Evolutionary conservation across 768 basidiomycete species (phyloP).

Genomic region (Russula virescens): DNA sequence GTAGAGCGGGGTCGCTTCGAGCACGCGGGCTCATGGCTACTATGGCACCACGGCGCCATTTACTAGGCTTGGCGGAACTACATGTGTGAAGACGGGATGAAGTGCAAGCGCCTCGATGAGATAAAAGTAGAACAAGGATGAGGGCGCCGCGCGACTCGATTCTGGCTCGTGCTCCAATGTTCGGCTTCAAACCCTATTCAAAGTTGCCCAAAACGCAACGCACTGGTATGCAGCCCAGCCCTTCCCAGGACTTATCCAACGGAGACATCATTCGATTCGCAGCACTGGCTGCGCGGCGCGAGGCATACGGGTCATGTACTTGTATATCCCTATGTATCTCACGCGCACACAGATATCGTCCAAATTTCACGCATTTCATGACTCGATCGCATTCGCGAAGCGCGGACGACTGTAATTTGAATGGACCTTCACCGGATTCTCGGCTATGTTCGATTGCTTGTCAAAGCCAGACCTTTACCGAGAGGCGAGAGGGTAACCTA

Average conservation of each 20-base stretch:
- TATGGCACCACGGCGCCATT: neutral
- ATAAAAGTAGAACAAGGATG: slow-evolving; percentile 1
- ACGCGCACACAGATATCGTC: neutral
- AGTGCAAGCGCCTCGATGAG: neutral
- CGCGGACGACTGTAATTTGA: too few species aligned
- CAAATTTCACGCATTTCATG: neutral
- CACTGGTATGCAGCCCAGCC: too few species aligned
- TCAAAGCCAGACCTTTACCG: neutral
- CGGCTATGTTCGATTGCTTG: neutral
- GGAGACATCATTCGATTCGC: neutral
- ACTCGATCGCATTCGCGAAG: neutral
- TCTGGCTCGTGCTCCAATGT: too few species aligned
- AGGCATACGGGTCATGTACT: neutral
- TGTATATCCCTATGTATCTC: neutral
- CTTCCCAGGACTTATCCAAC: neutral
- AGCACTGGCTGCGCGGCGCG: neutral
- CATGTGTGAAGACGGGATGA: neutral
- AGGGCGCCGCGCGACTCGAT: too few species aligned
- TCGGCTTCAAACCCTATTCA: too few species aligned
- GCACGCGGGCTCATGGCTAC: neutral
- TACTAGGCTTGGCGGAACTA: neutral
- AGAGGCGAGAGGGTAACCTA: neutral
- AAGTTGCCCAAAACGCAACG: too few species aligned
- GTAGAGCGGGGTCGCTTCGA: neutral
- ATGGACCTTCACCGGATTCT: neutral